Conservation (phyloP, 1,139 yeast species). For the Magnusiomyces fungicola region DNA sequence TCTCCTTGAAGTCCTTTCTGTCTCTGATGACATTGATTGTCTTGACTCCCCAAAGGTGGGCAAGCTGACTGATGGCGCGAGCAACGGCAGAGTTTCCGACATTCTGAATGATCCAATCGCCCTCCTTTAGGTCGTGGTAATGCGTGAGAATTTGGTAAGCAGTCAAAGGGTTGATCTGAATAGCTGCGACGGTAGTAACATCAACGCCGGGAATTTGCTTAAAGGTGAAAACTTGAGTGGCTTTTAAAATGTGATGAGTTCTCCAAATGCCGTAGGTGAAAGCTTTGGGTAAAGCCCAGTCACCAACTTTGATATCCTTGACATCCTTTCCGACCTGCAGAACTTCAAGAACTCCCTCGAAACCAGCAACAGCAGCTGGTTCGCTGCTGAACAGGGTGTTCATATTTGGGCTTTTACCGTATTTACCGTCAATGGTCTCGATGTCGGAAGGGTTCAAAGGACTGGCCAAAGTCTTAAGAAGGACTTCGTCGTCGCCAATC, state of each 20-base stretch:
- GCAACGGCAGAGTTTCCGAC: conserved; percentile 98
- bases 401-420: conserved; percentile 67
- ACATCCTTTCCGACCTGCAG: conserved; percentile 52
- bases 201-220: neutral
- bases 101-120: conserved; percentile 94
- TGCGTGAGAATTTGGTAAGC: conserved; percentile 84
- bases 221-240: neutral
- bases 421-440: conserved; percentile 86
- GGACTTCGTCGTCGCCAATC: conserved; percentile 37
- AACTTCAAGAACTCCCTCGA: conserved; percentile 88
- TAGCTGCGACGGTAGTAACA: neutral
- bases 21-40: conserved; percentile 85
- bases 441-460: conserved; percentile 91
- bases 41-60: conserved; percentile 65
- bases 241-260: conserved; percentile 47
- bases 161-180: conserved; percentile 74
- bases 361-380: conserved; percentile 78
- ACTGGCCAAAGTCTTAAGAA: conserved; percentile 63
- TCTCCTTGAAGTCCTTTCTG: conserved; percentile 62
- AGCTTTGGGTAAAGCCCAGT: conserved; percentile 78
- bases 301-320: conserved; percentile 50
- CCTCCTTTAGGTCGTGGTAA: conserved; percentile 52
- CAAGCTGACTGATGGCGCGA: conserved; percentile 86
- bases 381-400: conserved; percentile 44
- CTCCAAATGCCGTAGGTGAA: conserved; percentile 94